A percentile compares a stretch with the other conserved stretches of the same genome.
These are phyloP conservation scores for Naganishia vaughanmartiniae DNA, from an alignment of 768 basidiomycete genomes.

Conservation along the genomic window DNA sequence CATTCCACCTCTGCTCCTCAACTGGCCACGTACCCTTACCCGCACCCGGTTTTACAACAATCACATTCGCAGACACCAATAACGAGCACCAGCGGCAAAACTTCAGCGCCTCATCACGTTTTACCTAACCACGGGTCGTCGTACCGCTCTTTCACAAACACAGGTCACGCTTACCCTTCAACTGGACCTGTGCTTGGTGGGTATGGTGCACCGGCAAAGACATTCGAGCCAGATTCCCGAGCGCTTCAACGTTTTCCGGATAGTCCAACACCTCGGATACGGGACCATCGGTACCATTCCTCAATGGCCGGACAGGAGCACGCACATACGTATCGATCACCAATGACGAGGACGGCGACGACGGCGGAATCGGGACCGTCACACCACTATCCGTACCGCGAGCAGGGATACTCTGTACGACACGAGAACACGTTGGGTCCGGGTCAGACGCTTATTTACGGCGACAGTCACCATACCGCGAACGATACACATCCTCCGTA, in stretches of 20 bases:
- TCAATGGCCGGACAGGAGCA: background rate
- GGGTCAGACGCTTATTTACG: too few relatives aligned
- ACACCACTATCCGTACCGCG: too few relatives aligned
- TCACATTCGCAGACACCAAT: background rate
- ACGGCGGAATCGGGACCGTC: too few relatives aligned
- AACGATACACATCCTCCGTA: too few relatives aligned
- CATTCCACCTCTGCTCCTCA: slow-evolving; percentile 9
- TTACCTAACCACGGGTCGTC: too few relatives aligned
- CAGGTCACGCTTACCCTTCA: background rate
- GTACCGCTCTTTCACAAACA: too few relatives aligned
- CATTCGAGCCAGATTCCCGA: slow-evolving; percentile 10
- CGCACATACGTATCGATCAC: background rate
- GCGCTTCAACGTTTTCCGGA: background rate
- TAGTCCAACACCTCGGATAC: background rate
- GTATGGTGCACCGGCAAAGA: background rate
- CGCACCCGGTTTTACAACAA: background rate
- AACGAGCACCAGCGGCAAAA: background rate
- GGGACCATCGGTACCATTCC: too few relatives aligned
- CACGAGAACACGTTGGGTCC: too few relatives aligned
- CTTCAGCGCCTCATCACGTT: too few relatives aligned
- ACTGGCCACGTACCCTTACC: background rate
- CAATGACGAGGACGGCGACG: too few relatives aligned
- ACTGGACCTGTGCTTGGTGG: background rate
- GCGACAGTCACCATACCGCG: too few relatives aligned
- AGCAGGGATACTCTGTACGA: too few relatives aligned